Evolutionary conservation across 208 protist genomes (phyloP), one percentile per base, ranked within the genome.

Genomic region (Spongospora subterranea): DNA sequence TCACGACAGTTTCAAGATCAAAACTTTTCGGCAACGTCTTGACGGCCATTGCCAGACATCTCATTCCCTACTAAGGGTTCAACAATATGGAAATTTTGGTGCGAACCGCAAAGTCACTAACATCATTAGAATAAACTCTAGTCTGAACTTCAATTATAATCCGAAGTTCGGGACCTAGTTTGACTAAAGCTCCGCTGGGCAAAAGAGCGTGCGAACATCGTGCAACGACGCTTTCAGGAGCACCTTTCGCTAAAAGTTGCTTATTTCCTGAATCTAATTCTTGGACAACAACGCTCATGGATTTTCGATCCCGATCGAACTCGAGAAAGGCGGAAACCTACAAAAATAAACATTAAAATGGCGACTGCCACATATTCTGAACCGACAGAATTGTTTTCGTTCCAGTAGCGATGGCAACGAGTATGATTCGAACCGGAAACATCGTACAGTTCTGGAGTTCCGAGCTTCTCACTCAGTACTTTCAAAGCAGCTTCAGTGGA

Each of bases 201-300:
- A 71, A 64, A 0, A 90, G 54, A 32, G 90, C 89, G 6, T 40
- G 32, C 17, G 82, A 40, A 88, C 92, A 92, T 0, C 88, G 50
- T 29, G 0, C 43, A 46, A 92, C 45, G 35, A 92, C 89, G 41
- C 54, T 45, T 76, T 92, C 91, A n/a, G 46, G 88, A 1, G 91
- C 91, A 45, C 91, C 91, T 60, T 92, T 92, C 0, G 76, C 46
- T 1, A 92, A 32, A 35, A 92, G 82, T 39, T 43, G 17, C n/a
- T 77, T 20, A 88, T 11, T 35, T 91, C 0, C 0, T 40, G 43
- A 39, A 45, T 41, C n/a, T 88, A 50, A 13, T 94, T 96, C 97
- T 98, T 98, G 24, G 95, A 97, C 95, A 98, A 98, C 88, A 97
- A 98, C 97, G 88, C 95, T 96, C 97, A 99, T 99, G 32, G 96